phyloP scores from a whole-genome alignment of 1,284 basidiomycete species.

The Ustilago cynodontis region DNA sequence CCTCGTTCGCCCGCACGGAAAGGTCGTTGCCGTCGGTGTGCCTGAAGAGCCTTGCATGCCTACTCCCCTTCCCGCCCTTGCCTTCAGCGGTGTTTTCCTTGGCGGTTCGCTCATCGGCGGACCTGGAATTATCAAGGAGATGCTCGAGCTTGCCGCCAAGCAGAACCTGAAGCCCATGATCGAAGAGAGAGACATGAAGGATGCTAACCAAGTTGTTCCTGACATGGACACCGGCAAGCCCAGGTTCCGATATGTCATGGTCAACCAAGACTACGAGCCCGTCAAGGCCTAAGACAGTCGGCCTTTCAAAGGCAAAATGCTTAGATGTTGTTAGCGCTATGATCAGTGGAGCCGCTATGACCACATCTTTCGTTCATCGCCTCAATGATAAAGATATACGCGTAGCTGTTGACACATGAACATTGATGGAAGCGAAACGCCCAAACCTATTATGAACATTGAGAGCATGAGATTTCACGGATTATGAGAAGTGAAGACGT shows the following conservation, averaged over 20 bases:
- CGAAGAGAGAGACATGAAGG: constrained; percentile 57
- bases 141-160: constrained; percentile 57
- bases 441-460: no score
- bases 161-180: constrained; percentile 60
- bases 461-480: not conserved
- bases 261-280: constrained; percentile 69
- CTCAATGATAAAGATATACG: no score
- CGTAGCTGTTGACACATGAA: no score
- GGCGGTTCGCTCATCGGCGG: constrained; percentile 64
- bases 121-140: constrained; percentile 68
- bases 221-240: constrained; percentile 63
- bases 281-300: constrained; percentile 25
- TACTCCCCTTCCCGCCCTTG: constrained; percentile 56
- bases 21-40: constrained; percentile 71
- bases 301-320: no score
- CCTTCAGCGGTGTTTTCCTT: constrained; percentile 53
- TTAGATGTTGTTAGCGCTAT: no score
- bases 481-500: not conserved
- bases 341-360: no score
- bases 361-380: no score
- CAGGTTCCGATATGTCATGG: constrained; percentile 72
- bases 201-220: constrained; percentile 55
- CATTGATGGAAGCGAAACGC: no score
- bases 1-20: constrained; percentile 71
- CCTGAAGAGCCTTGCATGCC: constrained; percentile 65